Percentiles rank a stretch among this genome's conserved stretches.
These are phyloP conservation scores for Miamiensis avidus DNA, from an alignment of 169 alveolate species.

Conservation along the genomic window DNA sequence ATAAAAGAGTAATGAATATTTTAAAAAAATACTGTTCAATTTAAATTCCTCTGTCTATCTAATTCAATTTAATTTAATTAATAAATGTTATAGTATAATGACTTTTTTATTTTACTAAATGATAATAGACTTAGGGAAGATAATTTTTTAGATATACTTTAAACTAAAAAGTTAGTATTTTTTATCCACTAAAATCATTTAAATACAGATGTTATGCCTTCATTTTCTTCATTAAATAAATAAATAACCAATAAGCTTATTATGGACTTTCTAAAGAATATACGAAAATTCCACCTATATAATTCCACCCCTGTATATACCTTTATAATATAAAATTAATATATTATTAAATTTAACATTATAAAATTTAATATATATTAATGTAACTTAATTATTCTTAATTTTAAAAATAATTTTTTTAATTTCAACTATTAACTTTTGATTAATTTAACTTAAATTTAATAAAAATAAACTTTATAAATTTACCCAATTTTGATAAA, in stretches of 20 bases:
- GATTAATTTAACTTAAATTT: no score
- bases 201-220: not conserved
- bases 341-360: no score
- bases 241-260: not conserved
- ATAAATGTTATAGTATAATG: no score
- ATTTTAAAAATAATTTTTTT: no score
- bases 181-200: not conserved
- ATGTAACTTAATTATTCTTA: no score
- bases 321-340: not conserved
- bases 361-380: no score
- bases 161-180: not conserved
- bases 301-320: not conserved
- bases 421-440: no score
- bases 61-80: no score
- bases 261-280: not conserved
- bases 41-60: not conserved
- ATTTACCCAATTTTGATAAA: not conserved
- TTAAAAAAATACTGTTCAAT: not conserved
- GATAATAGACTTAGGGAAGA: no score
- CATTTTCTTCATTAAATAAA: no score
- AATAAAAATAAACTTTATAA: no score
- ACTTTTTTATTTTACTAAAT: not conserved
- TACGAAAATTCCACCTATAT: not conserved
- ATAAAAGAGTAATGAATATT: not conserved
- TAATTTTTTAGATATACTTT: not conserved